Percentiles rank a stretch among this genome's conserved stretches.
Evolutionary conservation across 768 basidiomycete species (phyloP).

Genomic region (Agaricus blazei): DNA sequence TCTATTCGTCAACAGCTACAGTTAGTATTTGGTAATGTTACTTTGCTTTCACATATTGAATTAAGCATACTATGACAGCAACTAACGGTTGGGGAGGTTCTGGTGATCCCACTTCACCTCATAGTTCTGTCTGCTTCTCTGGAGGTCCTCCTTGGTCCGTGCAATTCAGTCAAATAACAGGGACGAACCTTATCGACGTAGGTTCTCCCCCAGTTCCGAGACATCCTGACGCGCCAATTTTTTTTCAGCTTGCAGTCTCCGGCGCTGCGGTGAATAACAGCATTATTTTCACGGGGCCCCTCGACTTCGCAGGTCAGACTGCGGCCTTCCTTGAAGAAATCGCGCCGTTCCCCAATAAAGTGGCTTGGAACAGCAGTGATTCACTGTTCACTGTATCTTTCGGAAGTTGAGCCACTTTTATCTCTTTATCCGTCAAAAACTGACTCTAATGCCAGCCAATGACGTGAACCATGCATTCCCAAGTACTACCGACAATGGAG

Average conservation of each 20-base stretch:
- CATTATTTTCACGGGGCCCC: slow-evolving; percentile 17
- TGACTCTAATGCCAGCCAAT: slow-evolving; percentile 13
- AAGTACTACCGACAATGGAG: slow-evolving; percentile 15
- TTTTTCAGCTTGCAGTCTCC: slow-evolving; percentile 16
- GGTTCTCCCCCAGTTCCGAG: not conserved
- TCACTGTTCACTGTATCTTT: slow-evolving; percentile 18
- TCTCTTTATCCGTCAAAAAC: too few relatives aligned
- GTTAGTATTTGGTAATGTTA: not conserved
- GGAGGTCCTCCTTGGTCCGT: slow-evolving; percentile 19
- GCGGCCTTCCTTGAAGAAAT: slow-evolving; percentile 15
- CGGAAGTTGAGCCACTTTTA: slow-evolving; percentile 13
- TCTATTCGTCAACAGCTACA: not conserved
- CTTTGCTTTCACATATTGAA: too few relatives aligned
- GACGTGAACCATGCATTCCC: slow-evolving; percentile 17
- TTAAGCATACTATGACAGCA: slow-evolving; percentile 4
- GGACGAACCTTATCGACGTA: slow-evolving; percentile 16
- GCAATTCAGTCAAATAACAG: slow-evolving; percentile 14
- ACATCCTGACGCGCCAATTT: not conserved
- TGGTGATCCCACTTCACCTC: slow-evolving; percentile 15
- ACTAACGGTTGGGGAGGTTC: slow-evolving; percentile 16
- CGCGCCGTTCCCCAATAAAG: slow-evolving; percentile 13
- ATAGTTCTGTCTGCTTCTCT: slow-evolving; percentile 13
- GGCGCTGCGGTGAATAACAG: slow-evolving; percentile 16
- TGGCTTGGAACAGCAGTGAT: slow-evolving; percentile 15
- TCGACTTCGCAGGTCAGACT: slow-evolving; percentile 18